Base-by-base conservation (phyloP, 1,284 basidiomycete genomes). In the Blastosporella zonata region DNA sequence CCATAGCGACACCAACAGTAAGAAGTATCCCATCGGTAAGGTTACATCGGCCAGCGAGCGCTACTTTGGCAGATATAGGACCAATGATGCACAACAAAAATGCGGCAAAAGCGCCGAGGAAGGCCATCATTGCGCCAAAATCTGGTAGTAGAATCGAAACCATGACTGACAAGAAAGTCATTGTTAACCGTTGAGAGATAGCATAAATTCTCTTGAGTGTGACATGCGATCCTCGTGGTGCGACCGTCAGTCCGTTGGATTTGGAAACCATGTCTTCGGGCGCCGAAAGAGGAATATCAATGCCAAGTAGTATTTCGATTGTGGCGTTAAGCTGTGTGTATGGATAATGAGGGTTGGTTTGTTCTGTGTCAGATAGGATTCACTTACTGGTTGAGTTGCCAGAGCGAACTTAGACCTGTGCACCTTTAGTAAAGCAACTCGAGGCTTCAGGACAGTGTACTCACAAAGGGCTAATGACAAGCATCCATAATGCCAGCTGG, bases 71-170 rank as follows among this genome's bases (percentile, higher is more conserved):
- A 23, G 74, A 72, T 31, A 93, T 74, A 2, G 91, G 91, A 1
- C 90, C 82, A 58, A 93, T 87, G 38, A 92, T 82, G 58, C 87
- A 90, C 27, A 93, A 80, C 56, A 88, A 70, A 63, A 95, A 95
- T 0, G 92, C 87, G 29, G 87, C 82, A 65, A 93, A 94, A 25
- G 86, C 85, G 3, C 94, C 93, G 29, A 96, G 72, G 65, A 95
- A 92, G 10, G 89, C 89, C 91, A 97, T 95, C 63, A 94, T 79
- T 18, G 84, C 79, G 55, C 87, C 87, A 64, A 97, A 97, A 47
- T 90, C 81, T 1, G 95, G 94, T 34, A 97, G 70, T 49, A 84
- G 64, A 52, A 95, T 84, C 2, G 91, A 93, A 29, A 87, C 80
- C 22, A 70, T 62, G 15, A 93, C 82, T 17, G 85, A 77, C 36